phyloP scores from a whole-genome alignment of 2,329 filamentous ascomycete genomes.

The Colletotrichum sp. region DNA sequence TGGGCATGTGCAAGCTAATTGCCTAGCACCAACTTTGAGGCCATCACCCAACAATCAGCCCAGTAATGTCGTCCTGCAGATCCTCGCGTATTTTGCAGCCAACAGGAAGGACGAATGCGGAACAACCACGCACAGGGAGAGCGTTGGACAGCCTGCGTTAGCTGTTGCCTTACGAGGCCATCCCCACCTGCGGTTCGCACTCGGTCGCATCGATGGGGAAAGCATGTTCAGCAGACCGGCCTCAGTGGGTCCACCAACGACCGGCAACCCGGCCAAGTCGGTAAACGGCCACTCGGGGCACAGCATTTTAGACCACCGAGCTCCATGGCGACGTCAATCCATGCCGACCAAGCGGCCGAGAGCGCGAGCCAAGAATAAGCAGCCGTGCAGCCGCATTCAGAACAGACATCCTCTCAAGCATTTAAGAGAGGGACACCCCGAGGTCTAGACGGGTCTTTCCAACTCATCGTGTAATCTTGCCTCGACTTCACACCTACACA shows the following conservation, averaged over 20 bases:
- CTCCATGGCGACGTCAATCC: constrained; percentile 12
- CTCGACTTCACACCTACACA: neutral
- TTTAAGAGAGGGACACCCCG: constrained; percentile 6
- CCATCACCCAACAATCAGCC: constrained; percentile 9
- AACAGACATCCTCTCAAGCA: neutral
- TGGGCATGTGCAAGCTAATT: neutral
- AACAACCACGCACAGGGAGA: neutral
- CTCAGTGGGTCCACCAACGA: constrained; percentile 7
- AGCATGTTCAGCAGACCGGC: constrained; percentile 7
- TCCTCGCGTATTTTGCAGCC: constrained; percentile 10
- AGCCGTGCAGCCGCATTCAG: constrained; percentile 14
- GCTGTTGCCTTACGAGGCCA: constrained; percentile 21
- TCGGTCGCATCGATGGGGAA: constrained; percentile 1
- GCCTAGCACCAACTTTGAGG: constrained; percentile 3
- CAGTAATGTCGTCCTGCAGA: constrained; percentile 2
- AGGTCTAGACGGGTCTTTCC: neutral
- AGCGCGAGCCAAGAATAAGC: constrained; percentile 1
- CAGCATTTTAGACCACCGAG: constrained; percentile 17
- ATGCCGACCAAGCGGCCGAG: constrained; percentile 17
- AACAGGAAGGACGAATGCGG: neutral
- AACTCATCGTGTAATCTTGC: neutral
- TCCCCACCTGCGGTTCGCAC: neutral
- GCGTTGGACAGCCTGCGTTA: neutral
- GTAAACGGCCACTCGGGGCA: constrained; percentile 19
- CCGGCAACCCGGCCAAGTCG: constrained; percentile 18